These are phyloP conservation scores for Cornus kousa DNA, from an alignment of 148 eudicot genomes.

Conservation along the genomic window DNA sequence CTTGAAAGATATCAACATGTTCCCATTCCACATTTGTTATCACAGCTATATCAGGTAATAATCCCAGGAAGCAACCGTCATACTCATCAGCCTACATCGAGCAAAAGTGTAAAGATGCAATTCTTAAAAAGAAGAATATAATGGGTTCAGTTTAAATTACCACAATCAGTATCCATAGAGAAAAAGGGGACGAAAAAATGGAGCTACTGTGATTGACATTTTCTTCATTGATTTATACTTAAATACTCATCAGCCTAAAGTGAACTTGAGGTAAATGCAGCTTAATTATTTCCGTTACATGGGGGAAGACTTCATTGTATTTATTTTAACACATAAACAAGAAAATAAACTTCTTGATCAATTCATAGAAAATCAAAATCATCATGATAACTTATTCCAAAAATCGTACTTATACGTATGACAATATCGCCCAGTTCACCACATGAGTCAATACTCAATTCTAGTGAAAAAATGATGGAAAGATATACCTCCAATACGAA, in stretches of 20 bases:
- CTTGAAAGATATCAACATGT: slow-evolving; percentile 18
- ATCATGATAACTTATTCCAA: neutral
- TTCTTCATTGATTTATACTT: neutral
- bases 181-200: neutral
- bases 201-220: neutral
- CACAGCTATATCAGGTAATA: slow-evolving; percentile 2
- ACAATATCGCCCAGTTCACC: no score
- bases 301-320: neutral
- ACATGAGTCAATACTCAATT: neutral
- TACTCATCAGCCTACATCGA: slow-evolving; percentile 17
- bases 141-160: neutral
- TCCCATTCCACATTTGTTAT: slow-evolving; percentile 19
- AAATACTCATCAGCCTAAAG: neutral
- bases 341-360: neutral
- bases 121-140: neutral
- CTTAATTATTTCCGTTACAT: neutral
- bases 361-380: neutral
- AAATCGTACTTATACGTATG: neutral
- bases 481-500: slow-evolving; percentile 19
- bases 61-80: slow-evolving; percentile 10
- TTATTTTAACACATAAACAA: neutral
- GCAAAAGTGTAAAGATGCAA: neutral
- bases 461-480: neutral
- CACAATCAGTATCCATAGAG: neutral
- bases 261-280: neutral